phyloP scores from a whole-genome alignment of 192 early-diverging fungal species.

The Bifiguratus adelaidae region DNA sequence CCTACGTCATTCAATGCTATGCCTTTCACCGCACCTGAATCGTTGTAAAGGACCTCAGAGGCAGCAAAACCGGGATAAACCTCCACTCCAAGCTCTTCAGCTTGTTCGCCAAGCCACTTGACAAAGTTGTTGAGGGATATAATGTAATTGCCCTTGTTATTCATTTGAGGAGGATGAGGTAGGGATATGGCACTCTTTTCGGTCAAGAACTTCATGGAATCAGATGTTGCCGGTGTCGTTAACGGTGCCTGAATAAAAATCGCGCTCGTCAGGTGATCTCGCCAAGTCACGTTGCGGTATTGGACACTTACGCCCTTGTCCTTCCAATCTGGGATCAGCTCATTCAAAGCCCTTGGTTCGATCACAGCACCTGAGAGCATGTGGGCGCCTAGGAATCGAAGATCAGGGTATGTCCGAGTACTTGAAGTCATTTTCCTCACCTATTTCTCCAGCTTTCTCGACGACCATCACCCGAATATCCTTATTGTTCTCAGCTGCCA shows the following conservation, averaged over 20 bases:
- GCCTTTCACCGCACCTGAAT: conserved; percentile 87
- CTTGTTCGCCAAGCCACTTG: conserved; percentile 93
- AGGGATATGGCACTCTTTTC: conserved; percentile 65
- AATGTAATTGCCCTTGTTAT: conserved; percentile 96
- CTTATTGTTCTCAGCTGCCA: conserved; percentile 66
- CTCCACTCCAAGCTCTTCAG: conserved; percentile 92
- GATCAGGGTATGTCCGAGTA: no score
- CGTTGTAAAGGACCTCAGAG: conserved; percentile 83
- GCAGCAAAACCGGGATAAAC: conserved; percentile 90
- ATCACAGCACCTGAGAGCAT: conserved; percentile 92
- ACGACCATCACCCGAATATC: conserved; percentile 86
- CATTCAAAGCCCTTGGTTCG: conserved; percentile 84
- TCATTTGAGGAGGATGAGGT: conserved; percentile 90
- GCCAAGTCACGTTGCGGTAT: no score
- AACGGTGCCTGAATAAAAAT: conserved; percentile 57
- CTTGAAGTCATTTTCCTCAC: conserved; percentile 21
- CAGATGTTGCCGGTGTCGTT: conserved; percentile 71
- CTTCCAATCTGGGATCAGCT: conserved; percentile 97
- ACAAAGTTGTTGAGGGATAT: conserved; percentile 90
- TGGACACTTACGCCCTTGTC: conserved; percentile 61
- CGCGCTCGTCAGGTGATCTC: no score
- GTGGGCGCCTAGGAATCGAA: conserved; percentile 80
- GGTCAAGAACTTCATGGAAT: conserved; percentile 83
- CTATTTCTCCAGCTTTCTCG: conserved; percentile 92
- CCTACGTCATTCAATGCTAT: conserved; percentile 95